Percentiles rank a stretch among this genome's conserved stretches.
Conservation (phyloP, 2,329 filamentous ascomycete genomes). For the Rhinocladiella mackenziei region DNA sequence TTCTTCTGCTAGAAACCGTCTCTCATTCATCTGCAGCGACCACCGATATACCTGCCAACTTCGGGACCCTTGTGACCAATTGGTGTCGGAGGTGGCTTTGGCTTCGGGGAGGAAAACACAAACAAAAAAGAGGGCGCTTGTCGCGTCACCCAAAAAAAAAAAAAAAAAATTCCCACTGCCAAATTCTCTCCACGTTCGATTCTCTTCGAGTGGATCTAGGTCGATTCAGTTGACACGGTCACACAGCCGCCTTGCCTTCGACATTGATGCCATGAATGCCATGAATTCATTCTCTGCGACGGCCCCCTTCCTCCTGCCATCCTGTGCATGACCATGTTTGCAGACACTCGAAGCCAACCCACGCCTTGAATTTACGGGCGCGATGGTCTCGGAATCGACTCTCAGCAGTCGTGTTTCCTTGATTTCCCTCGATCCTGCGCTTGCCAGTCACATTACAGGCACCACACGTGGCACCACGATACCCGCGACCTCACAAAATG, state of each 20-base stretch:
- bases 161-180: neutral
- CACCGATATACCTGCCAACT: too few species aligned
- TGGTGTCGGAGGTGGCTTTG: too few species aligned
- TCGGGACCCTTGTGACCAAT: too few species aligned
- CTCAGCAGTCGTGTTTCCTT: conserved; percentile 27
- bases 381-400: conserved; percentile 24
- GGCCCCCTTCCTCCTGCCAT: conserved; percentile 1
- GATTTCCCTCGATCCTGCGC: conserved; percentile 29
- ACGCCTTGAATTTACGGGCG: conserved; percentile 13
- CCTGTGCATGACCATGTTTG: conserved; percentile 19
- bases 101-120: too few species aligned
- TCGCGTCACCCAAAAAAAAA: conserved; percentile 1
- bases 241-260: neutral
- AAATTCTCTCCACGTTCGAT: neutral
- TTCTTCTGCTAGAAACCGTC: too few species aligned
- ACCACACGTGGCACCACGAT: conserved; percentile 15
- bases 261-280: conserved; percentile 6
- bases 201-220: neutral
- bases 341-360: conserved; percentile 2
- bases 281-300: conserved; percentile 8
- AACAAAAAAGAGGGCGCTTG: neutral
- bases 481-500: conserved; percentile 22
- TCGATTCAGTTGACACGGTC: conserved; percentile 3
- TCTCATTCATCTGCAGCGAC: too few species aligned
- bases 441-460: conserved; percentile 29